A percentile compares a stretch with the other conserved stretches of the same genome.
Evolutionary conservation across 106 monocot species (phyloP).

Genomic region (Phalaenopsis equestris): DNA sequence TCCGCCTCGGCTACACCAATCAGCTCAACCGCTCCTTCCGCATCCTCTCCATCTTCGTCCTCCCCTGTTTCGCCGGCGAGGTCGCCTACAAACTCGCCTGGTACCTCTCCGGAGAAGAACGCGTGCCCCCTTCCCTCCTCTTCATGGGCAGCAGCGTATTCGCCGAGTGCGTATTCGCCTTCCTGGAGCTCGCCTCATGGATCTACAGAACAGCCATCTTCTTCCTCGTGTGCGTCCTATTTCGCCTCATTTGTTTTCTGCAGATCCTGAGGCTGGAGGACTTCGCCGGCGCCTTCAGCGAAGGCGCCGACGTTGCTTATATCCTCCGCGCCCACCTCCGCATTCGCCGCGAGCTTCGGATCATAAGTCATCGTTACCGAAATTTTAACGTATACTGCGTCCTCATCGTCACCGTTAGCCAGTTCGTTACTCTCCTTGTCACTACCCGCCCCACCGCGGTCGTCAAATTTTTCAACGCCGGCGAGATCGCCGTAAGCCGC

Average conservation of each 20-base stretch:
- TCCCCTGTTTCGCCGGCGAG: conserved; percentile 55
- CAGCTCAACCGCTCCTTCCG: conserved; percentile 57
- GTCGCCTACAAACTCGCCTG: conserved; percentile 63
- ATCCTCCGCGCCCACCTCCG: conserved; percentile 56
- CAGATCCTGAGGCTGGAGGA: conserved; percentile 77
- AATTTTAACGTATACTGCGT: conserved; percentile 50
- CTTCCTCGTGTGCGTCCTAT: conserved; percentile 81
- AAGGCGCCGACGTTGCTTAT: conserved; percentile 33
- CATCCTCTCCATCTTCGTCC: conserved; percentile 50
- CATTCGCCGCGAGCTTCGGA: conserved; percentile 46
- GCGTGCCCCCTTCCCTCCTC: conserved; percentile 18
- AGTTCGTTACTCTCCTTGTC: conserved; percentile 55
- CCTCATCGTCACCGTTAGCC: conserved; percentile 59
- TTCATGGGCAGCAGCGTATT: conserved; percentile 20
- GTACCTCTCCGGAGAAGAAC: conserved; percentile 31
- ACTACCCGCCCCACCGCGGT: conserved; percentile 48
- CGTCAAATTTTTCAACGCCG: conserved; percentile 55
- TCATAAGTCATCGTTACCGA: conserved; percentile 81
- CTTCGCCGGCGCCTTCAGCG: conserved; percentile 45
- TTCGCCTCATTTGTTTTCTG: conserved; percentile 65
- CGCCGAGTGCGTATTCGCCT: conserved; percentile 29
- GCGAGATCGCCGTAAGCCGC: conserved; percentile 68
- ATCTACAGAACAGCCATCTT: conserved; percentile 62
- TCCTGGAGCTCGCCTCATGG: conserved; percentile 64
- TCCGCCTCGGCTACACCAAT: conserved; percentile 47